These are phyloP conservation scores for Rhodotorula sp. DNA, from an alignment of 1,284 basidiomycete genomes.

Conservation along the genomic window DNA sequence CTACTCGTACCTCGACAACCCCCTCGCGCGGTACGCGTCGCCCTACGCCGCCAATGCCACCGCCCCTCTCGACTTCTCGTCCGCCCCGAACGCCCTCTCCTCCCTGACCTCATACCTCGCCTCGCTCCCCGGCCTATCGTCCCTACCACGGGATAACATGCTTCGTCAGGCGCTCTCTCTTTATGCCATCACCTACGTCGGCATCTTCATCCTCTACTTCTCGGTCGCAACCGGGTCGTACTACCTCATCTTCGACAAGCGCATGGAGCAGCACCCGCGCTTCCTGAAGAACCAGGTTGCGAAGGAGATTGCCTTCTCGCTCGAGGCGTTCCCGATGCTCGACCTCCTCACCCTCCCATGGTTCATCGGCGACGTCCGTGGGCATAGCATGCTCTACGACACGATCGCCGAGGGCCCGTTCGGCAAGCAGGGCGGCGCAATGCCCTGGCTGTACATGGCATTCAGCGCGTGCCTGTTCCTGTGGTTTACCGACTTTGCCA, in stretches of 20 bases:
- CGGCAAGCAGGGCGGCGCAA: slow-evolving; percentile 57
- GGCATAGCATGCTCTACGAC: slow-evolving; percentile 78
- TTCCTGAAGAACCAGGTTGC: slow-evolving; percentile 86
- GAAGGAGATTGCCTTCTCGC: slow-evolving; percentile 75
- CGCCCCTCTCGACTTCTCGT: slow-evolving; percentile 47
- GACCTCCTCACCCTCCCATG: slow-evolving; percentile 80
- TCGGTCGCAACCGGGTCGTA: slow-evolving; percentile 81
- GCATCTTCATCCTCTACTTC: slow-evolving; percentile 63
- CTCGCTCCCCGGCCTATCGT: slow-evolving; percentile 55
- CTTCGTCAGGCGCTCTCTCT: slow-evolving; percentile 79
- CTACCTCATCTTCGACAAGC: slow-evolving; percentile 86
- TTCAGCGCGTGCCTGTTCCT: slow-evolving; percentile 62
- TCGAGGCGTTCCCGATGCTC: slow-evolving; percentile 72
- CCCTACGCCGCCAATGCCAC: slow-evolving; percentile 45
- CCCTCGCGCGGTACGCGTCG: slow-evolving; percentile 57
- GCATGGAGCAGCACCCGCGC: slow-evolving; percentile 89
- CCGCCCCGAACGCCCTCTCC: slow-evolving; percentile 38
- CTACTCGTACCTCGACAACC: slow-evolving; percentile 64
- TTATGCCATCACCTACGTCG: slow-evolving; percentile 70
- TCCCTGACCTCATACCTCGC: slow-evolving; percentile 48
- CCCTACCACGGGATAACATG: slow-evolving; percentile 77
- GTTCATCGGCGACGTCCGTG: slow-evolving; percentile 90
- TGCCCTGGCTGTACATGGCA: slow-evolving; percentile 53
- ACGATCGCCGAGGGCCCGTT: slow-evolving; percentile 61
- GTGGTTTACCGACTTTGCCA: slow-evolving; percentile 84